Evolutionary conservation across 257 asterid species (phyloP), one percentile per base, ranked within the genome.

Genomic region (Hygrophila difformis): DNA sequence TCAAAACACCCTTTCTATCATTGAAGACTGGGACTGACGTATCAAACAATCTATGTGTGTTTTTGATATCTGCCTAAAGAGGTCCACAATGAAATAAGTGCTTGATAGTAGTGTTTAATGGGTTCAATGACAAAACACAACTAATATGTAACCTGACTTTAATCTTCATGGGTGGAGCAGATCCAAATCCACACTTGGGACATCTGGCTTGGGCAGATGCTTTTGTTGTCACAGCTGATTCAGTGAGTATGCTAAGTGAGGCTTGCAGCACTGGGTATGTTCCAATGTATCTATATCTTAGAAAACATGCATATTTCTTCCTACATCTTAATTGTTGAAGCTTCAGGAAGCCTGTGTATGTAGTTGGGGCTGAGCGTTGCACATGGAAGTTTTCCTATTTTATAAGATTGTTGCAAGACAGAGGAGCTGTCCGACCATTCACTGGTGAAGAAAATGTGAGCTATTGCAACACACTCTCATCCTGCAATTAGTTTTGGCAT

Each of bases 181-280:
- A 53, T 64, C 84, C 81, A 34, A 87, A 87, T 74, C 95, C 97
- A 37, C 97, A 84, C 61, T 72, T 84, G 89, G 94, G 94, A 33
- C 95, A 84, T 76, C 65, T 87, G 22, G 95, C 97, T 60, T 76
- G 63, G 77, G 97, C 82, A 3, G 88, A 87, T 74, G 87, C 94
- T 29, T 84, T 87, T 48, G 76, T 81, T 51, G 57, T 87, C 71
- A 78, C 97, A 23, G 97, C 97, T 36, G 97, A 87, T 63, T 84
- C 97, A 9, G 78, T 84, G 38, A 84, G 95, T 50, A 87, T 87
- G 97, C 63, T 87, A 67, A 84, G 97, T 45, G 97, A 87, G 73
- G 94, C 95, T 55, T 87, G 97, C 79, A 84, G 88, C 62, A 87
- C 94, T 1, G 95, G 97, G 97, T 87, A 82, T 44, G 68, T 55